Evolutionary conservation across 2,329 filamentous ascomycete genomes (phyloP).

Genomic region (Cryoendolithus antarcticus): DNA sequence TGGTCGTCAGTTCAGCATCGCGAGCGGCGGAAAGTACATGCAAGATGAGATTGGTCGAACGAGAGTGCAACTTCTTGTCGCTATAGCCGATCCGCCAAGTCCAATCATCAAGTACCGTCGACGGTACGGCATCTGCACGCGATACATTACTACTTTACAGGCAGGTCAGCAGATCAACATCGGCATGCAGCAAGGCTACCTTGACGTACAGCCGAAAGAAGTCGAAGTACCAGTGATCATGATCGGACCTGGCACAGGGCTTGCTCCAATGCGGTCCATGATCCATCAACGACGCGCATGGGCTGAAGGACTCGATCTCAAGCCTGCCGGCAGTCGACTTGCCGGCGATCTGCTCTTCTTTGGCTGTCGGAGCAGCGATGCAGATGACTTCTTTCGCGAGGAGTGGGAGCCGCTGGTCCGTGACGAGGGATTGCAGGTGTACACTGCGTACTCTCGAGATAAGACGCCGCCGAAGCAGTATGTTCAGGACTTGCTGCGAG

Average conservation of each 20-base stretch:
- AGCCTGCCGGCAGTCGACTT: constrained; percentile 7
- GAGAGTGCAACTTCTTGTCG: constrained; percentile 23
- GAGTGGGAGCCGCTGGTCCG: constrained; percentile 53
- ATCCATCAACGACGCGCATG: constrained; percentile 55
- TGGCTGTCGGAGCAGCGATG: constrained; percentile 60
- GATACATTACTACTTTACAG: constrained; percentile 60
- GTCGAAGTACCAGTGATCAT: constrained; percentile 53
- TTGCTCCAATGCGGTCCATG: constrained; percentile 72
- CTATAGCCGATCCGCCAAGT: constrained; percentile 24
- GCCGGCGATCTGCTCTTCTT: constrained; percentile 55
- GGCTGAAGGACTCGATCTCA: constrained; percentile 15
- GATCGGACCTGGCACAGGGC: constrained; percentile 73
- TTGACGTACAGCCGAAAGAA: constrained; percentile 37
- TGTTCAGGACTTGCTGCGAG: constrained; percentile 51
- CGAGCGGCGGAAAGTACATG: constrained; percentile 50
- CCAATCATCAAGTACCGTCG: constrained; percentile 84
- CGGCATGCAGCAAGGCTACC: constrained; percentile 41
- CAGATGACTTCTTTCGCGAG: constrained; percentile 70
- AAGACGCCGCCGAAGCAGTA: constrained; percentile 51
- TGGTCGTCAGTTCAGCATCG: constrained; percentile 89
- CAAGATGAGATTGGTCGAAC: constrained; percentile 12
- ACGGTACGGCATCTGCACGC: constrained; percentile 77
- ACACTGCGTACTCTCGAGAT: constrained; percentile 60
- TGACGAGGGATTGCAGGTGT: constrained; percentile 38
- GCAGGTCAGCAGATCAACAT: constrained; percentile 49